Base-by-base conservation (phyloP, 2,329 filamentous ascomycete genomes). In the Curvularia sp. region DNA sequence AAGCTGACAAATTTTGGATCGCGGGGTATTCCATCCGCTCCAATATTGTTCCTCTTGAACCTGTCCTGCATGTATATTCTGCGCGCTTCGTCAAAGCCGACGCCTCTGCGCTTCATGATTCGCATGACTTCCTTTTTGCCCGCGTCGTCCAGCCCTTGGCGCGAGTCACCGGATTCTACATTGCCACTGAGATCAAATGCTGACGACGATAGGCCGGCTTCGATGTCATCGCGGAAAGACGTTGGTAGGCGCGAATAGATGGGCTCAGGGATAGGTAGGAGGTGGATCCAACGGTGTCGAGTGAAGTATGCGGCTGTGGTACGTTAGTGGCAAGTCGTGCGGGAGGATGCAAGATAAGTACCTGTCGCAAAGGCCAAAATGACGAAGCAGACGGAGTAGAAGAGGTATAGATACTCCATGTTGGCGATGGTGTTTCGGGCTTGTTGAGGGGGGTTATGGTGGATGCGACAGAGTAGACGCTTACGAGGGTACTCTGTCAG, bases 1-100 rank as follows among this genome's bases (percentile, higher is more conserved):
- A 98, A 98, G 75, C 91, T 96, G 59, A 98, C 93, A 75, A 97
- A 96, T 82, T 97, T 97, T 62, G 93, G 93, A 81, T 98, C 94
- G 74, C 88, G 85, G 62, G 95, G 95, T 68, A 89, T 81, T 4
- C 95, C 95, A 78, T 99, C 95, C 5, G 90, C 85, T 1, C 89
- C 92, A 75, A 99, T 97, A 51, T 91, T 91, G 71, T 96, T 92
- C 75, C 88, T 92, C 75, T 87, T 88, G 80, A 99, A 97, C 57
- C 88, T 84, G 69, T 90, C 87, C 80, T 97, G 90, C 79, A 93
- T 95, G 75, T 91, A 96, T 46, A 92, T 84, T 70, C 91, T 85
- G 68, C 95, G 85, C 39, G 94, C 95, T 80, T 97, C 92, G 79
- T 99, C 94, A 75, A 99, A 99, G 60, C 84, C 86, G 64, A 98